Evolutionary conservation across 148 eudicot genomes (phyloP).

Genomic region (Rhododendron henanense): DNA sequence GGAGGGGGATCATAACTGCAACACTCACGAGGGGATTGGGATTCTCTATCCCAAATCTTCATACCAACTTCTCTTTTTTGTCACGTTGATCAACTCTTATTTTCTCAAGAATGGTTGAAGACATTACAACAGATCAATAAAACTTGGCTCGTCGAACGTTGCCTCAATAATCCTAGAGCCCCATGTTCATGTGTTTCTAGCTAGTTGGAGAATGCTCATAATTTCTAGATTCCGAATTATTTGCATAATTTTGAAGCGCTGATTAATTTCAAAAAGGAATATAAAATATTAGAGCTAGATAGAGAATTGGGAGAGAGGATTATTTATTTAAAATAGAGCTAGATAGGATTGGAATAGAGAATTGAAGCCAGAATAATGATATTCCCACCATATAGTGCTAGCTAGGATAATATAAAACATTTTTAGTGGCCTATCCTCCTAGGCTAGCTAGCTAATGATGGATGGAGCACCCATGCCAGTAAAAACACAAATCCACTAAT

Average conservation of each 20-base stretch:
- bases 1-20: not conserved
- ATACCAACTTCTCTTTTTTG: not conserved
- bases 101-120: not conserved
- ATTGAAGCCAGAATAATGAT: not conserved
- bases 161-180: not conserved
- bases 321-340: not conserved
- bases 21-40: not conserved
- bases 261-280: not conserved
- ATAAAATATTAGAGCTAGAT: not conserved
- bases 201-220: not conserved
- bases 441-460: not conserved
- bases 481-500: constrained; percentile 1
- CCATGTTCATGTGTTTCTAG: not conserved
- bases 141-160: not conserved
- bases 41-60: not conserved
- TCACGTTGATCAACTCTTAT: not conserved
- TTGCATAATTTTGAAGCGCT: not conserved
- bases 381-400: not conserved
- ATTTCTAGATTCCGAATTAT: not conserved
- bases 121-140: not conserved
- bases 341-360: not conserved
- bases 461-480: not conserved
- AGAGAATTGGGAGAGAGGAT: not conserved
- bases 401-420: constrained; percentile 1
- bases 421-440: not conserved